These are phyloP conservation scores for Pleodorina starrii DNA, from an alignment of 139 green algal species.

Conservation along the genomic window DNA sequence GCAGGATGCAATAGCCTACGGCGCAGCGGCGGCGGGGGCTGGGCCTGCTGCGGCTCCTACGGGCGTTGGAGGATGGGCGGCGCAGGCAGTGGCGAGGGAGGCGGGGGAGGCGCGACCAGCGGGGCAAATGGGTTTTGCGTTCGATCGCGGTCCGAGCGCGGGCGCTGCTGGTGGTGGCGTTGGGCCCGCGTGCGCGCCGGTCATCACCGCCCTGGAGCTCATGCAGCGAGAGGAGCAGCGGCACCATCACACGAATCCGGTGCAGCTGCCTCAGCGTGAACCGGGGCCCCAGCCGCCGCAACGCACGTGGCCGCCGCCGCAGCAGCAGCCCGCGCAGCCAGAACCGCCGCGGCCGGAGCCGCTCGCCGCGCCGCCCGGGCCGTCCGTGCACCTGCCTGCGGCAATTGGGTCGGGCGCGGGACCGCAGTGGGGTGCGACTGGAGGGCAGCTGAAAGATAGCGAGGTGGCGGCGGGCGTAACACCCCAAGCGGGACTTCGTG, in stretches of 20 bases:
- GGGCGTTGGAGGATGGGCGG: background rate
- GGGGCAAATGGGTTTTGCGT: no score
- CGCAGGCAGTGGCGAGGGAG: no score
- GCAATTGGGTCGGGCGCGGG: background rate
- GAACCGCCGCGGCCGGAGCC: background rate
- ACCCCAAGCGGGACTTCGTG: background rate
- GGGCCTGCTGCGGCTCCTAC: no score
- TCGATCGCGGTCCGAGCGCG: background rate
- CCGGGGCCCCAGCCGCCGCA: background rate
- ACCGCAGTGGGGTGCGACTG: no score
- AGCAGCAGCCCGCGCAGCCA: background rate
- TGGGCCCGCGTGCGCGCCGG: background rate
- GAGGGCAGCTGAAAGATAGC: no score
- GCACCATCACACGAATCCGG: background rate
- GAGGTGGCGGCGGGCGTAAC: background rate
- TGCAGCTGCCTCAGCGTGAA: background rate
- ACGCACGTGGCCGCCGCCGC: no score
- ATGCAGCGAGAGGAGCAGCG: conserved; percentile 17
- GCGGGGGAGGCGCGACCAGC: background rate
- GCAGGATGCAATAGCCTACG: no score
- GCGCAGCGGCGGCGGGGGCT: no score
- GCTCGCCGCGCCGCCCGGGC: no score
- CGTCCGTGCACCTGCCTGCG: background rate
- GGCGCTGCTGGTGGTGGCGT: background rate
- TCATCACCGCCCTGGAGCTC: conserved; percentile 5